phyloP scores from a whole-genome alignment of 306 rosid species.

The Alnus rubra region DNA sequence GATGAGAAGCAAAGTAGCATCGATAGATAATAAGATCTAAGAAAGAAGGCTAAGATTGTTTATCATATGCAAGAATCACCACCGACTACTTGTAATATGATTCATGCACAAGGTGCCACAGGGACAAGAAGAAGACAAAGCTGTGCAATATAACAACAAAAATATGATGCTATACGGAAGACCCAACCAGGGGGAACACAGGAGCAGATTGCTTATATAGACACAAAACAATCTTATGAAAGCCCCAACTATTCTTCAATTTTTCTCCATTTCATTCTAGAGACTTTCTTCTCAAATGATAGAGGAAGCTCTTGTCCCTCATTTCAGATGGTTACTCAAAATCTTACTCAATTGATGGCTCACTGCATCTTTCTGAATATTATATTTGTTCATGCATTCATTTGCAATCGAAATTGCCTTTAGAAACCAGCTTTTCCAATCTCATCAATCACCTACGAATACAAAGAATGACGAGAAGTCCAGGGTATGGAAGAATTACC shows the following conservation, averaged over 20 bases:
- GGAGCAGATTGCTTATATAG: too few relatives aligned
- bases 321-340: neutral
- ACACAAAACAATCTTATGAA: too few relatives aligned
- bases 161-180: neutral
- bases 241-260: too few relatives aligned
- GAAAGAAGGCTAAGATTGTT: neutral
- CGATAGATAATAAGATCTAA: neutral
- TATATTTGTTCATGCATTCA: neutral
- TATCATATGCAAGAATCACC: slow-evolving; percentile 7
- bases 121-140: neutral
- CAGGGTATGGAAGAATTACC: too few relatives aligned
- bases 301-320: neutral
- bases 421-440: neutral
- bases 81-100: neutral
- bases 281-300: neutral
- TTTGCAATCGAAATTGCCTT: neutral
- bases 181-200: too few relatives aligned
- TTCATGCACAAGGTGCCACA: neutral
- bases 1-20: neutral
- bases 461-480: neutral
- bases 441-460: neutral
- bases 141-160: neutral
- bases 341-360: neutral
- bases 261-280: too few relatives aligned
- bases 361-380: neutral